phyloP scores from a whole-genome alignment of 1,284 basidiomycete species.

The Neotropicomus parvogracilis region DNA sequence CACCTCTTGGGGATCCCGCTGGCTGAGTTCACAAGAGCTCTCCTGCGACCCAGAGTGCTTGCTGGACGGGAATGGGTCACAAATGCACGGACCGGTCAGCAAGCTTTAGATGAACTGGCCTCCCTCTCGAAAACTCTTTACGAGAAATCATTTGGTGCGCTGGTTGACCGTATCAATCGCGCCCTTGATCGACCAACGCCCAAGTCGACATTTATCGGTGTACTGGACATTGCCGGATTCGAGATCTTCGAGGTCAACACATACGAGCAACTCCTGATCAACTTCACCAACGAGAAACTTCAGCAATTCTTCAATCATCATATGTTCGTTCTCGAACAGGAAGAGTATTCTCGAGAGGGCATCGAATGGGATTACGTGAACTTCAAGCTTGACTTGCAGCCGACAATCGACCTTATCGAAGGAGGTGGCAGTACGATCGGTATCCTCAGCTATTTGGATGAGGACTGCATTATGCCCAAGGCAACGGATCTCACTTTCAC shows the following conservation, averaged over 20 bases:
- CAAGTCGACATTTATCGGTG: conserved; percentile 96
- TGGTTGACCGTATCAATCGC: conserved; percentile 94
- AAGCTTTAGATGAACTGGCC: conserved; percentile 90
- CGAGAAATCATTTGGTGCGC: conserved; percentile 92
- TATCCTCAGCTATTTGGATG: conserved; percentile 91
- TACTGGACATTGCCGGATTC: conserved; percentile 98
- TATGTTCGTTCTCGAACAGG: conserved; percentile 99
- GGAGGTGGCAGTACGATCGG: conserved; percentile 72
- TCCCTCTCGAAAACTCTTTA: conserved; percentile 95
- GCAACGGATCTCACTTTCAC: conserved; percentile 95
- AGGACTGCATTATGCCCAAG: conserved; percentile 99
- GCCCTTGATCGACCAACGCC: conserved; percentile 90
- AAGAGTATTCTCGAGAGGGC: conserved; percentile 95
- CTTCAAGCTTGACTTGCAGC: conserved; percentile 96
- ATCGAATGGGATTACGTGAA: conserved; percentile 99
- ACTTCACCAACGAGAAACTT: conserved; percentile 97
- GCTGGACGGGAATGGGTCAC: conserved; percentile 98
- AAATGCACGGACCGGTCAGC: conserved; percentile 87
- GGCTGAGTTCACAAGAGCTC: conserved; percentile 84
- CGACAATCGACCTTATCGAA: conserved; percentile 98
- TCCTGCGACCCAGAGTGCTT: conserved; percentile 84
- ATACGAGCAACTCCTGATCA: conserved; percentile 98
- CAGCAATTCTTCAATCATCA: conserved; percentile 99
- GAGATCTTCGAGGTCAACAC: conserved; percentile 92
- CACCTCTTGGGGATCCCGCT: conserved; percentile 92